A percentile compares a stretch with the other conserved stretches of the same genome.
Evolutionary conservation across 768 basidiomycete species (phyloP).

Genomic region (Galerina marginata): DNA sequence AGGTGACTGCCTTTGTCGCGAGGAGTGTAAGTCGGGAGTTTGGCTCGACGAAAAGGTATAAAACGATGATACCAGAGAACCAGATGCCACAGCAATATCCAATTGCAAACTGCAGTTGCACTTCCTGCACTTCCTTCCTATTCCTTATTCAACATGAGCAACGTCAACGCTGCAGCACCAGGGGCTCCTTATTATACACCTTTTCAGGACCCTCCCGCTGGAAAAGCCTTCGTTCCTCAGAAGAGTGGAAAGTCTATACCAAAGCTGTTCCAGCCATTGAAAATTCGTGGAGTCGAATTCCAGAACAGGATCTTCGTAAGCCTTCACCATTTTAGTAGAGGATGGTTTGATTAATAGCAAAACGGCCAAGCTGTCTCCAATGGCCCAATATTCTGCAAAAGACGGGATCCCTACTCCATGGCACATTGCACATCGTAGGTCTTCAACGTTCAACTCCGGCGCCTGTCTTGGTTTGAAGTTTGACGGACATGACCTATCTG

Average conservation of each 20-base stretch:
- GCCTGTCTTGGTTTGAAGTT: background rate
- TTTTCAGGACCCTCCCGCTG: constrained; percentile 47
- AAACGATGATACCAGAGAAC: too few relatives aligned
- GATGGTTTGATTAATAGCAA: background rate
- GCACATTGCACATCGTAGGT: constrained; percentile 68
- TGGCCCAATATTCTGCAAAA: constrained; percentile 84
- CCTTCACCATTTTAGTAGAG: constrained; percentile 19
- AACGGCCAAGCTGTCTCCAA: constrained; percentile 53
- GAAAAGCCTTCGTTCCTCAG: constrained; percentile 49
- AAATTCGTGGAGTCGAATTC: constrained; percentile 63
- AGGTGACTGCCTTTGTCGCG: too few relatives aligned
- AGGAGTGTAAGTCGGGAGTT: too few relatives aligned
- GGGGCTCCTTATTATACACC: constrained; percentile 53
- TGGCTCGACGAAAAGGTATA: too few relatives aligned
- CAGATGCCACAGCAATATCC: too few relatives aligned
- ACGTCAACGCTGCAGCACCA: constrained; percentile 48
- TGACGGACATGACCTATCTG: background rate
- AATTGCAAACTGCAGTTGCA: too few relatives aligned
- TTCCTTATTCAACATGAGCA: constrained; percentile 5
- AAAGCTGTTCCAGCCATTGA: constrained; percentile 68
- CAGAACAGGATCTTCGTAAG: constrained; percentile 80
- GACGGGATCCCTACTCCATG: constrained; percentile 81
- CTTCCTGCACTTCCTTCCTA: too few relatives aligned
- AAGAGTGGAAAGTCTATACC: constrained; percentile 51
- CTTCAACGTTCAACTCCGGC: too few relatives aligned